A percentile compares a stretch with the other conserved stretches of the same genome.
Conservation (phyloP, 1,284 basidiomycete genomes). For the Tylopilus orsonianus region DNA sequence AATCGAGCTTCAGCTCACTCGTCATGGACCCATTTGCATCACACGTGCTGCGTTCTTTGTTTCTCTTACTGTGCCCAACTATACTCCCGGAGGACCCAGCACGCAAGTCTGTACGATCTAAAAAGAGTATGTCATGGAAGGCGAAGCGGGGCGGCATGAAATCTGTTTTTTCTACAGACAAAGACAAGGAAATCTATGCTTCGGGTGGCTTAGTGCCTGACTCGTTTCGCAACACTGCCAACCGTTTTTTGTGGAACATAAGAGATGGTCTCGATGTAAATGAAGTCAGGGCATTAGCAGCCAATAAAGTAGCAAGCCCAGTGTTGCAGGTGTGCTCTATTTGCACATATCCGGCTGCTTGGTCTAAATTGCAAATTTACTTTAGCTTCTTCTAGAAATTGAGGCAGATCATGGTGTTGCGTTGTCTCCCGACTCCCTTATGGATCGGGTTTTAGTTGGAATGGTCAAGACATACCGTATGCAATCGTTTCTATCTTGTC, state of each 20-base stretch:
- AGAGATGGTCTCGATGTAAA: constrained; percentile 59
- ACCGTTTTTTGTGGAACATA: constrained; percentile 54
- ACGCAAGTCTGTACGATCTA: constrained; percentile 58
- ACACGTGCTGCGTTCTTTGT: constrained; percentile 79
- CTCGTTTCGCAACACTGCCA: constrained; percentile 53
- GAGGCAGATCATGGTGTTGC: constrained; percentile 68
- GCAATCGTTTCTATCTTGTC: constrained; percentile 26
- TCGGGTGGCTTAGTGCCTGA: constrained; percentile 41
- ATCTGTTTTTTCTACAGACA: constrained; percentile 59
- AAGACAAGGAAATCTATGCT: constrained; percentile 40
- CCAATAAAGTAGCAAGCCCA: constrained; percentile 80
- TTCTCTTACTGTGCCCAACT: constrained; percentile 70
- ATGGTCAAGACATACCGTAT: constrained; percentile 66
- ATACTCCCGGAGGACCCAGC: constrained; percentile 38
- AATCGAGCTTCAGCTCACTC: constrained; percentile 61
- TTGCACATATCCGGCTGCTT: background rate
- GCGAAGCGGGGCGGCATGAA: constrained; percentile 72
- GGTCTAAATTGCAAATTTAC: background rate
- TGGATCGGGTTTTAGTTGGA: constrained; percentile 83
- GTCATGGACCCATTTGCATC: constrained; percentile 85
- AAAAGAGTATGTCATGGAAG: constrained; percentile 77
- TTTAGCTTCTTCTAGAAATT: constrained; percentile 76
- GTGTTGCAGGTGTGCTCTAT: constrained; percentile 65
- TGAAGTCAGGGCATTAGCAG: constrained; percentile 81
- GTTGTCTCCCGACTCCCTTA: constrained; percentile 65